Conservation (phyloP, 2,329 filamentous ascomycete species). For the Beauveria bassiana region DNA sequence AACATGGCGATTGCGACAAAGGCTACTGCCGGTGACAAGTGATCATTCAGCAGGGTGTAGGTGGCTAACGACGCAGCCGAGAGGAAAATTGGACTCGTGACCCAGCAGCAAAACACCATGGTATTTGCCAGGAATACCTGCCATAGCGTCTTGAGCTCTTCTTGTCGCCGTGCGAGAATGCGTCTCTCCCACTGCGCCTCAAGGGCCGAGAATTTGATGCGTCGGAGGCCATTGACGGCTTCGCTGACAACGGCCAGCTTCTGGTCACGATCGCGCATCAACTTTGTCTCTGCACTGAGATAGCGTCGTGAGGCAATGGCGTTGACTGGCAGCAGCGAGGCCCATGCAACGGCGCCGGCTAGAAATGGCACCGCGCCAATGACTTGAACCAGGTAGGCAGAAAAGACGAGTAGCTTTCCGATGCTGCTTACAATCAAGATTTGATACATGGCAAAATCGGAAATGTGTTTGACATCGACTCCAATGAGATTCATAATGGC, state of each 20-base stretch:
- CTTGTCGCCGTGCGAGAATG: slow-evolving; percentile 53
- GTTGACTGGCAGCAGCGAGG: slow-evolving; percentile 60
- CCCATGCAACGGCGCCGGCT: slow-evolving; percentile 57
- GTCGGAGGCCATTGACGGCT: slow-evolving; percentile 68
- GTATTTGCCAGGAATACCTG: slow-evolving; percentile 57
- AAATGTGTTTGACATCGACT: slow-evolving; percentile 62
- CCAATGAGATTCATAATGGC: slow-evolving; percentile 70
- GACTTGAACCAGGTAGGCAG: slow-evolving; percentile 59
- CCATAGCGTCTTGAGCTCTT: slow-evolving; percentile 61
- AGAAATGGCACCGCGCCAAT: slow-evolving; percentile 64
- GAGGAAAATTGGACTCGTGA: slow-evolving; percentile 66
- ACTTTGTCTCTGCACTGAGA: slow-evolving; percentile 53
- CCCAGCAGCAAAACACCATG: slow-evolving; percentile 58
- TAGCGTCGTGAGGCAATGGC: slow-evolving; percentile 58
- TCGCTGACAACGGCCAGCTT: slow-evolving; percentile 72
- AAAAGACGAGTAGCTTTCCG: slow-evolving; percentile 57
- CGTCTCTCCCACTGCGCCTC: slow-evolving; percentile 70
- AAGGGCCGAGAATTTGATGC: slow-evolving; percentile 76
- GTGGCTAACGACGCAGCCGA: slow-evolving; percentile 62
- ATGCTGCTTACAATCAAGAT: slow-evolving; percentile 55
- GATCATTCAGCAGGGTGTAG: slow-evolving; percentile 57
- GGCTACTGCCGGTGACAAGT: slow-evolving; percentile 62
- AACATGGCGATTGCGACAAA: slow-evolving; percentile 74
- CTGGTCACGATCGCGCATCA: slow-evolving; percentile 69
- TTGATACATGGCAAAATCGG: slow-evolving; percentile 59